A percentile compares a stretch with the other conserved stretches of the same genome.
Evolutionary conservation across 1,284 basidiomycete genomes (phyloP).

Genomic region (Sphagnurus paluster): DNA sequence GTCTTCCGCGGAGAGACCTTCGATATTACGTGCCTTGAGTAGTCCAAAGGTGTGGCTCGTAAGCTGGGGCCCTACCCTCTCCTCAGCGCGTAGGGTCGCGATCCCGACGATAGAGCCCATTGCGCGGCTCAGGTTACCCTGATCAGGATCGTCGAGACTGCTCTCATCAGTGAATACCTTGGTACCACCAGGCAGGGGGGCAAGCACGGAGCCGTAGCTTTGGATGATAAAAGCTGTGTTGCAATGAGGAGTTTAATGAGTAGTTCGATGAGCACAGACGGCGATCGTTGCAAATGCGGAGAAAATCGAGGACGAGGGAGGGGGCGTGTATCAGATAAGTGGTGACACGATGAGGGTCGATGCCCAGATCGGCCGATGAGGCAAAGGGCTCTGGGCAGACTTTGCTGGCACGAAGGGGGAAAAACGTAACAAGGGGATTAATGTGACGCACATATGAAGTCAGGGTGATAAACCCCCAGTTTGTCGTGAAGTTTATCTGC

Average conservation of each 20-base stretch:
- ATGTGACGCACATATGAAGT: constrained; percentile 73
- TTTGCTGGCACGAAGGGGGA: constrained; percentile 24
- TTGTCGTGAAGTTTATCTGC: constrained; percentile 88
- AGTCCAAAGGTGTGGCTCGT: constrained; percentile 93
- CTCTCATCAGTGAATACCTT: constrained; percentile 41
- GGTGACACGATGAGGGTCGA: constrained; percentile 17
- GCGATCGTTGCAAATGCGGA: constrained; percentile 4
- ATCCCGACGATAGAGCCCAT: constrained; percentile 89
- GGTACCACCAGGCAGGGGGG: constrained; percentile 64
- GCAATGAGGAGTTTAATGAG: constrained; percentile 24
- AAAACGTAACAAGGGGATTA: constrained; percentile 28
- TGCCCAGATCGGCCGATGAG: constrained; percentile 26
- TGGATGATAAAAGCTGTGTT: constrained; percentile 87
- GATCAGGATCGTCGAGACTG: constrained; percentile 49
- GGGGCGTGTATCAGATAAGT: constrained; percentile 26
- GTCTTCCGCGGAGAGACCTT: constrained; percentile 70
- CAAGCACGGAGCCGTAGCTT: constrained; percentile 85
- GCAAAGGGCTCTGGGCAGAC: neutral
- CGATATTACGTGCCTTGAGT: constrained; percentile 73
- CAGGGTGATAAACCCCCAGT: constrained; percentile 82
- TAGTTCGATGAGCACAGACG: constrained; percentile 10
- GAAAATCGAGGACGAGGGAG: constrained; percentile 2
- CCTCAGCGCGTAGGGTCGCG: constrained; percentile 88
- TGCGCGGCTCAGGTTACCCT: constrained; percentile 84
- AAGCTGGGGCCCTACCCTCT: constrained; percentile 88